Percentiles rank a stretch among this genome's conserved stretches.
Evolutionary conservation across 2,329 filamentous ascomycete genomes (phyloP).

Genomic region (Colletotrichum higginsianum): DNA sequence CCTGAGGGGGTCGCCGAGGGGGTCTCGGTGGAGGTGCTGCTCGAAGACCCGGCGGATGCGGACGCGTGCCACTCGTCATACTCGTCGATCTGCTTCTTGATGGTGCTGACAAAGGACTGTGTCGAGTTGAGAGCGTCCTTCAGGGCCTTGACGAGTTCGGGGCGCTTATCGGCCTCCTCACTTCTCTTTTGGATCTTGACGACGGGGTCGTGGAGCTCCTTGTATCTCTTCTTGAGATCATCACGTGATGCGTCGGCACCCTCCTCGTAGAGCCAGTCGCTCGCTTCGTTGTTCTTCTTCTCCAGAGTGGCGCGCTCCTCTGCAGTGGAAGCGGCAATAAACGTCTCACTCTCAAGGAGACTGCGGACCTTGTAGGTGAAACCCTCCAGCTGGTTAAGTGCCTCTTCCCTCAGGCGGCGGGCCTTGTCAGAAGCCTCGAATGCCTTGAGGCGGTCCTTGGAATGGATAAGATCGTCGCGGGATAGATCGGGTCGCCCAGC

Average conservation of each 20-base stretch:
- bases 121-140: conserved; percentile 81
- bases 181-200: conserved; percentile 83
- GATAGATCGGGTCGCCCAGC: conserved; percentile 65
- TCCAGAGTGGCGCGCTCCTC: conserved; percentile 78
- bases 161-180: conserved; percentile 79
- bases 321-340: conserved; percentile 79
- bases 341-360: conserved; percentile 82
- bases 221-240: conserved; percentile 82
- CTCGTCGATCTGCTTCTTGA: conserved; percentile 79
- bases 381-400: conserved; percentile 91
- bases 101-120: conserved; percentile 76
- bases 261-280: conserved; percentile 93
- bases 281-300: conserved; percentile 76
- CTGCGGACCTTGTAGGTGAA: conserved; percentile 93
- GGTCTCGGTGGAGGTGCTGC: conserved; percentile 54
- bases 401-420: conserved; percentile 84
- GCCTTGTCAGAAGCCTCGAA: conserved; percentile 90
- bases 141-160: conserved; percentile 76
- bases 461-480: conserved; percentile 63
- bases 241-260: conserved; percentile 82
- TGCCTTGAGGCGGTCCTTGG: conserved; percentile 81
- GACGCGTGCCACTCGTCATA: conserved; percentile 75
- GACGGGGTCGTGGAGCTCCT: conserved; percentile 83
- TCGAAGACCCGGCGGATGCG: conserved; percentile 63
- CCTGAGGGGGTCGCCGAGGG: conserved; percentile 63